phyloP scores from a whole-genome alignment of 768 basidiomycete species.

The Suillus tomentosus region DNA sequence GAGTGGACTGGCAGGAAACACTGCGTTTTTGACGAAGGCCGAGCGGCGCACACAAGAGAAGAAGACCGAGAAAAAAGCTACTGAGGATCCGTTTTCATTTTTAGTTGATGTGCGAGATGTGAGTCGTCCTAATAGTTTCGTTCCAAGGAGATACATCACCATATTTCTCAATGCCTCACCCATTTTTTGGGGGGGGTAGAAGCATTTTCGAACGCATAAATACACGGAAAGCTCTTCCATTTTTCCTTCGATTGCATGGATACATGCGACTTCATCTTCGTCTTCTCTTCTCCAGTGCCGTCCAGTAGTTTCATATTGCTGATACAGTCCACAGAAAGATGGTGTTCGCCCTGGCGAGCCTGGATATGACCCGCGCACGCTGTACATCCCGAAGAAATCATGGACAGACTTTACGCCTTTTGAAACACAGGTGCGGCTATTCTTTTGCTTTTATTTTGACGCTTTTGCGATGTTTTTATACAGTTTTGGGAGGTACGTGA shows the following conservation, averaged over 20 bases:
- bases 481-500: slow-evolving; percentile 75
- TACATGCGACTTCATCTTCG: neutral
- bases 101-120: slow-evolving; percentile 74
- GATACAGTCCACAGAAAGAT: slow-evolving; percentile 63
- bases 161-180: neutral
- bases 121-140: slow-evolving; percentile 21
- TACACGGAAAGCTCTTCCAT: neutral
- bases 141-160: neutral
- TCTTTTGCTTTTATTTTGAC: neutral
- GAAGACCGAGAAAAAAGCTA: slow-evolving; percentile 80
- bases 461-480: slow-evolving; percentile 9
- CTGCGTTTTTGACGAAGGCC: slow-evolving; percentile 77
- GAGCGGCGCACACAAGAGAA: slow-evolving; percentile 74
- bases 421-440: slow-evolving; percentile 72
- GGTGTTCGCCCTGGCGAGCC: slow-evolving; percentile 74
- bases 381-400: slow-evolving; percentile 72
- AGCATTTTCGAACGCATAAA: neutral
- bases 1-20: slow-evolving; percentile 30
- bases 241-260: neutral
- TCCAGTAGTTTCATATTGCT: neutral
- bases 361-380: slow-evolving; percentile 87
- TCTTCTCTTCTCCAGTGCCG: slow-evolving; percentile 8
- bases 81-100: slow-evolving; percentile 79
- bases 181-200: neutral
- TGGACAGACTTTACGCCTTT: slow-evolving; percentile 93